phyloP scores from a whole-genome alignment of 2,329 filamentous ascomycete species.

The Apiospora pterosperma region DNA sequence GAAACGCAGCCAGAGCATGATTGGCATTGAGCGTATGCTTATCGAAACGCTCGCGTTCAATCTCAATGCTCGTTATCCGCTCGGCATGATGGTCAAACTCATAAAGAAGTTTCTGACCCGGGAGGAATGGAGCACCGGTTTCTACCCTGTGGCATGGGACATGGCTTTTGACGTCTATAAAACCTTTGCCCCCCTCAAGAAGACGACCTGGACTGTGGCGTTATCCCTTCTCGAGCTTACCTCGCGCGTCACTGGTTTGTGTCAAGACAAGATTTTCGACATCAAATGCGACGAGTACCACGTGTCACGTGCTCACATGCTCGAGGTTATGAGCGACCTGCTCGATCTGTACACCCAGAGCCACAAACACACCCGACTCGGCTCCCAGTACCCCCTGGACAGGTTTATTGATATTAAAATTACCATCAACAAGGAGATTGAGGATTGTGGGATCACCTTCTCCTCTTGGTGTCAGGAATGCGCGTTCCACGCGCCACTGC shows the following conservation, averaged over 20 bases:
- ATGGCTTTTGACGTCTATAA: conserved; percentile 89
- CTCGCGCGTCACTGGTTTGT: conserved; percentile 59
- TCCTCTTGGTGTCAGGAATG: conserved; percentile 56
- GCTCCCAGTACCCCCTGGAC: conserved; percentile 68
- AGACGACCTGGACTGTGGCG: conserved; percentile 80
- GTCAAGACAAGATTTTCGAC: conserved; percentile 46
- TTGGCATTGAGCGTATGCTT: conserved; percentile 87
- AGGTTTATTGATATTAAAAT: conserved; percentile 86
- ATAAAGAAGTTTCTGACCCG: conserved; percentile 51
- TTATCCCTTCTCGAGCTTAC: conserved; percentile 80
- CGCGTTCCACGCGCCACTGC: conserved; percentile 31
- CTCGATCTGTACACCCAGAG: conserved; percentile 91
- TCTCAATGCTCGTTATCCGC: conserved; percentile 84
- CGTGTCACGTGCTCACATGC: conserved; percentile 40
- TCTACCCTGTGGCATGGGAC: conserved; percentile 70
- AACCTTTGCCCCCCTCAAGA: conserved; percentile 89
- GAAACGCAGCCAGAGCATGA: conserved; percentile 71
- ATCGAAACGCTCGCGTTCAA: conserved; percentile 93
- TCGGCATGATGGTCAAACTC: conserved; percentile 81
- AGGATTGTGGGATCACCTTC: conserved; percentile 46
- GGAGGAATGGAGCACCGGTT: conserved; percentile 45
- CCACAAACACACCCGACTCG: conserved; percentile 69
- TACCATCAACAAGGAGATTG: conserved; percentile 76
- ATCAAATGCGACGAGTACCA: conserved; percentile 48
- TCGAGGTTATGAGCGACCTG: conserved; percentile 85